Evolutionary conservation across 2,329 filamentous ascomycete genomes (phyloP), one percentile per base, ranked within the genome.

Genomic region (Penicillium polonicum): DNA sequence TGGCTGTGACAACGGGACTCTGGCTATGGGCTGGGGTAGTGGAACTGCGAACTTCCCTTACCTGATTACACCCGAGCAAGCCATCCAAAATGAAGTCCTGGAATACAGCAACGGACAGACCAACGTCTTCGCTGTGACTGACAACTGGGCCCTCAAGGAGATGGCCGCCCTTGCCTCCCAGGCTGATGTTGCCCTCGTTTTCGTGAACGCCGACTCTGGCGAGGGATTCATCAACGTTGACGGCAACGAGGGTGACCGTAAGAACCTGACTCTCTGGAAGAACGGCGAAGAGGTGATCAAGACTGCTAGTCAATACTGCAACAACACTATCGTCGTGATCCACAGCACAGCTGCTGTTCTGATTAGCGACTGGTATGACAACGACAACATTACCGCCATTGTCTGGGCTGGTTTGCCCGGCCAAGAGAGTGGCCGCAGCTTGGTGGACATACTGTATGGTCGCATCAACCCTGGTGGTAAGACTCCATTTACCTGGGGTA

Each of bases 311-410:
- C 81, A 86, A 8, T 72, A 86, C 60, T 92, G 88, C 80, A 86
- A 88, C 78, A 96, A 97, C 82, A 96, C 92, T 13, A 88, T 97
- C 59, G 90, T 97, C 17, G 85, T 97, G 57, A 88, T 97, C 58
- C 93, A 97, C 79, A 91, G 89, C 1, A 85, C 88, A 4, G 92
- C 92, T 0, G 86, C 92, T 0, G 89, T 95, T 5, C 78, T 95
- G 0, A 76, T 97, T 25, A 85, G 86, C 13, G 84, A 90, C 48
- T 81, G 78, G 76, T 74, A 79, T 35, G 69, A 78, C 55, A 74
- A 88, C 67, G 83, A 84, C 4, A 91, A 90, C 68, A 83, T 93
- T 62, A 89, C 87, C 48, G 89, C 87, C 38, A 87, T 92, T 56
- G 78, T 92, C 19, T 91, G 88, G 83, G 88, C 88, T 45, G 88